Base-by-base conservation (phyloP, 108 stramenopile species). In the Thalassiosira profunda region DNA sequence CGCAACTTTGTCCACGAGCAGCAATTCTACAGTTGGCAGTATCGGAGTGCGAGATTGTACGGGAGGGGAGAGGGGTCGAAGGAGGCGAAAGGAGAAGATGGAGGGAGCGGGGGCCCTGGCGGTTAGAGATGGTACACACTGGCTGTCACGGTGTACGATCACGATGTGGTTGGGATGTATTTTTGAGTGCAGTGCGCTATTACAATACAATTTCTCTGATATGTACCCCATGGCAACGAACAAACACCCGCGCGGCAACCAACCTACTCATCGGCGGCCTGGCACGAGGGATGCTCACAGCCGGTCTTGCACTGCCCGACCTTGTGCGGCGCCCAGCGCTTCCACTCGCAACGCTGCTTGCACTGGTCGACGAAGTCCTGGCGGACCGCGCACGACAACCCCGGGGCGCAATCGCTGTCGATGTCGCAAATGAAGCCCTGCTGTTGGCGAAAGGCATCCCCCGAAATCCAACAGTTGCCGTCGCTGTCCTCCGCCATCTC, bases 1-100 rank as follows among this genome's bases (percentile, higher is more conserved):
- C 76, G 92, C 44, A 88, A 93, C 55, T 93, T 93, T 76, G 81
- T 85, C 29, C 92, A 93, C 61, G 87, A 90, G 58, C 92, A 93
- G 51, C 92, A 93, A 76, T 93, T 89, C 67, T 85, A 81, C 55
- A 69, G 81, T n/a, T 93, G 89, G 89, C 92, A 93, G 46, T 86
- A 84, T 80, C 81, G 89, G 11, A 84, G 84, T 55, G 47, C 65
- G 26, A 76, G 73, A 12, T 79, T 90, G 54, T 93, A 89, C 73
- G 92, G 92, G 29, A 55, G 48, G 2, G 86, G 88, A 8, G 61
- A 63, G 38, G 57, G 40, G 29, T 61, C 76, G 29, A 38, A 29
- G n/a, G 69, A 28, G 14, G 36, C 63, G 26, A 52, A 38, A 23
- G 55, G 20, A 12, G 58, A 26, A 29, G 28, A 14, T 38, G 15